Evolutionary conservation across 2,329 filamentous ascomycete species (phyloP), one percentile per base, ranked within the genome.

Genomic region (Pestalotiopsis fici): DNA sequence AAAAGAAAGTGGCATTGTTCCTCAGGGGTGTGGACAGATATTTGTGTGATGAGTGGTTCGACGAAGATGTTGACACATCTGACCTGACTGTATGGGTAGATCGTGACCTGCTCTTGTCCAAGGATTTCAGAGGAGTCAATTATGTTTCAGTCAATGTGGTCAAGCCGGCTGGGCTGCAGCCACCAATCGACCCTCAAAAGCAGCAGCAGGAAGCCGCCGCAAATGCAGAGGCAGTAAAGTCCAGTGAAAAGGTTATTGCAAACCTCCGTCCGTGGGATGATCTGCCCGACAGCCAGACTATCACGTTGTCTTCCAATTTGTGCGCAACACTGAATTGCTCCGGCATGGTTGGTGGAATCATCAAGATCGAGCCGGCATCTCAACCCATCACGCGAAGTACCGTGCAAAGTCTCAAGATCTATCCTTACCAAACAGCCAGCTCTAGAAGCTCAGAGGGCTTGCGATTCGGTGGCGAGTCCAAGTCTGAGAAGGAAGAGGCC

Each of bases 101-200:
- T 76, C 87, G 90, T 37, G 94, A 97, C 68, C 80, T 94, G 28
- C 83, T 97, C 25, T 83, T 88, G 15, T 88, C 88, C 5, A 92
- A 91, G 72, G 88, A 91, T 12, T 86, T 98, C 59, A 88, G 91
- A 71, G 94, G 93, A 0, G 85, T 93, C 12, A 91, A 87, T 62
- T 97, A 90, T 84, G 94, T 92, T 1, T 86, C 87, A 15, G 91
- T 98, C n/a, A 91, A 93, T n/a, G 83, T 98, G n/a, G 87, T 98
- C 64, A 93, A 91, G 72, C 94, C 95, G 43, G 89, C 91, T 15
- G 93, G 92, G 2, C 81, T 97, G 27, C 90, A 94, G 71, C 86
- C 90, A 66, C 88, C 91, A 0, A 80, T 90, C 1, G 92, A 94
- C 74, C 88, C 91, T 59, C 86, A 88, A 68, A 90, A 91, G 72